Percentiles rank a stretch among this genome's conserved stretches.
phyloP scores from a whole-genome alignment of 768 basidiomycete species.

The Psilocybe tampanensis region DNA sequence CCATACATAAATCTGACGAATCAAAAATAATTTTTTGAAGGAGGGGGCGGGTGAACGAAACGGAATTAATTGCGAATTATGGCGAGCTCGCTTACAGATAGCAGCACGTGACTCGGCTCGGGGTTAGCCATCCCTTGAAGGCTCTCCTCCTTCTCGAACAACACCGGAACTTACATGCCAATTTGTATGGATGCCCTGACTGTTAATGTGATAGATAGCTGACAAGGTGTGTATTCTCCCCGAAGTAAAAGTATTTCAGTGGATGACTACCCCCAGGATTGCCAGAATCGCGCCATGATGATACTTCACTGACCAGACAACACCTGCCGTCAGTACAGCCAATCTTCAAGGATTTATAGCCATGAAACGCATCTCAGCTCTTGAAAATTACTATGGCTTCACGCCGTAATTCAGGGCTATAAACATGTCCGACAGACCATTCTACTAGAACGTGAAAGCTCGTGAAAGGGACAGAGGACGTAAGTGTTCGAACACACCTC shows the following conservation, averaged over 20 bases:
- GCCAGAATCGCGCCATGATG: background rate
- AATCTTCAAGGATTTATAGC: too few species aligned
- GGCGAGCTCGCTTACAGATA: conserved; percentile 22
- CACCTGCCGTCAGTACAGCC: too few species aligned
- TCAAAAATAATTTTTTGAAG: background rate
- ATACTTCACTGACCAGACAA: too few species aligned
- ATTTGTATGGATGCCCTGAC: background rate
- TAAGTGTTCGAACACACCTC: too few species aligned
- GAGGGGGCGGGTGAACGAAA: conserved; percentile 11
- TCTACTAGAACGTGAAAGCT: too few species aligned
- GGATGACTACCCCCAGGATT: background rate
- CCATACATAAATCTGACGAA: background rate
- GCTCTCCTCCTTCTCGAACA: background rate
- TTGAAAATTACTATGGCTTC: too few species aligned
- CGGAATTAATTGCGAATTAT: conserved; percentile 20
- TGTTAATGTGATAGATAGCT: background rate
- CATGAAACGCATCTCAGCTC: too few species aligned
- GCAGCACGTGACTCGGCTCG: conserved; percentile 8
- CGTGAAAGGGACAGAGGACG: too few species aligned
- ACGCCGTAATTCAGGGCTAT: too few species aligned
- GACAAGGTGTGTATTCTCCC: background rate
- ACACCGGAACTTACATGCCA: background rate
- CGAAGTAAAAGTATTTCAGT: background rate
- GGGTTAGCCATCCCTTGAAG: background rate
- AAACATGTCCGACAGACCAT: too few species aligned